phyloP scores from a whole-genome alignment of 2,329 filamentous ascomycete genomes.

The Aspergillus phoenicis region DNA sequence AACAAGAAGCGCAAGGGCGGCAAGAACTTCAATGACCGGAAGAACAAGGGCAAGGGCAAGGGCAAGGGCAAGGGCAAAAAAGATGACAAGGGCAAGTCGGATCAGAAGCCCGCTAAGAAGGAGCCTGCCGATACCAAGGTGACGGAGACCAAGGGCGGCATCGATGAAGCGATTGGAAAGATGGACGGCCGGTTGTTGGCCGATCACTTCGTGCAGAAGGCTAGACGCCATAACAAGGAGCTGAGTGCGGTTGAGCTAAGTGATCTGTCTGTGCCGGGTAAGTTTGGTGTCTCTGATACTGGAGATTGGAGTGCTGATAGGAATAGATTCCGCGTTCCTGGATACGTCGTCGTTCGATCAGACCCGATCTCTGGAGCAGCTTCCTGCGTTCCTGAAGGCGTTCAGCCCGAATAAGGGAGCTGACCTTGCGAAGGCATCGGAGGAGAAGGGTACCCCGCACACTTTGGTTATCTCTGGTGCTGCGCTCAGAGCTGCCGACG shows the following conservation, averaged over 20 bases:
- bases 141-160: conserved; percentile 66
- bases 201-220: conserved; percentile 80
- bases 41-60: conserved; percentile 22
- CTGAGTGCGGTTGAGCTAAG: conserved; percentile 81
- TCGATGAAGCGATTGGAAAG: conserved; percentile 77
- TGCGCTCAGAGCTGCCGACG: conserved; percentile 81
- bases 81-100: conserved; percentile 21
- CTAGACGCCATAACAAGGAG: conserved; percentile 75
- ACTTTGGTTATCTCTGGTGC: conserved; percentile 86
- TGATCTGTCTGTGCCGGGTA: conserved; percentile 79
- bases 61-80: conserved; percentile 24
- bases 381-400: conserved; percentile 76
- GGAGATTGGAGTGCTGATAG: conserved; percentile 9
- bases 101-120: conserved; percentile 25
- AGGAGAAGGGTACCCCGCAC: conserved; percentile 74
- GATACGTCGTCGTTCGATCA: conserved; percentile 78
- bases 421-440: conserved; percentile 65
- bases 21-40: conserved; percentile 25
- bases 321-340: conserved; percentile 68
- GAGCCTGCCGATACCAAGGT: conserved; percentile 30
- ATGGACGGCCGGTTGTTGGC: conserved; percentile 84
- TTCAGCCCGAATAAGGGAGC: conserved; percentile 57
- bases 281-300: conserved; percentile 19
- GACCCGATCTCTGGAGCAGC: conserved; percentile 67
- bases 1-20: conserved; percentile 35